A percentile compares a stretch with the other conserved stretches of the same genome.
Evolutionary conservation across 2,329 filamentous ascomycete species (phyloP).

Genomic region (Claviceps quebecensis): DNA sequence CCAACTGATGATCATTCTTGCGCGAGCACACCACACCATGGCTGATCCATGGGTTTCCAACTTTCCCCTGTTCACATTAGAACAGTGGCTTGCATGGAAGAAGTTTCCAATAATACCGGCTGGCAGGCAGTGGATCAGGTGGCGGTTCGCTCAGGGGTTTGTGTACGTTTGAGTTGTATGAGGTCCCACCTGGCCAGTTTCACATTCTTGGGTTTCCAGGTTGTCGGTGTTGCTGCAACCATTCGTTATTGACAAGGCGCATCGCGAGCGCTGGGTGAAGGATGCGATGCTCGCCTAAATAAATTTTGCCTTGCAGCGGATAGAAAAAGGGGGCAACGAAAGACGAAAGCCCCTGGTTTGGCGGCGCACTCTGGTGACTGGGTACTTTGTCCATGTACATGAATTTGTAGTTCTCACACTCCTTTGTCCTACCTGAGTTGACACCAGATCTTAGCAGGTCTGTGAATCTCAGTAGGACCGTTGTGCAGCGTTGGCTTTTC

Average conservation of each 20-base stretch:
- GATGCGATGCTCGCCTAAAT: neutral
- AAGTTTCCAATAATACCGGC: neutral
- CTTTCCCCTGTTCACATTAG: neutral
- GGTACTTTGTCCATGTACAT: neutral
- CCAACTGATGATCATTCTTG: neutral
- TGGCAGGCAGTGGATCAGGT: neutral
- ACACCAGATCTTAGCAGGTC: neutral
- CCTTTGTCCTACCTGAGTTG: neutral
- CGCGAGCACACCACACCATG: neutral
- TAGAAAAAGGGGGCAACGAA: neutral
- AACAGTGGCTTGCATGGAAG: neutral
- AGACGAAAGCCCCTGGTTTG: neutral
- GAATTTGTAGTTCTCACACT: neutral
- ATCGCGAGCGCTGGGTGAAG: neutral
- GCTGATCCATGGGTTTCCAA: neutral
- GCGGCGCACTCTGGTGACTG: neutral
- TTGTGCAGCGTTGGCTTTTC: conserved; percentile 1
- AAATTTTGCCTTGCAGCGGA: neutral
- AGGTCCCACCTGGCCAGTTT: conserved; percentile 4
- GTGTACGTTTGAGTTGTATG: neutral
- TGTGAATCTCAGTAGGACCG: neutral
- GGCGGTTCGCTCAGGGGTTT: neutral
- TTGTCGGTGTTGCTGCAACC: neutral
- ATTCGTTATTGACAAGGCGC: neutral
- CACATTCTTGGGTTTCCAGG: neutral